Conservation (phyloP, 768 basidiomycete genomes). For the Panaeolus cyanescens region DNA sequence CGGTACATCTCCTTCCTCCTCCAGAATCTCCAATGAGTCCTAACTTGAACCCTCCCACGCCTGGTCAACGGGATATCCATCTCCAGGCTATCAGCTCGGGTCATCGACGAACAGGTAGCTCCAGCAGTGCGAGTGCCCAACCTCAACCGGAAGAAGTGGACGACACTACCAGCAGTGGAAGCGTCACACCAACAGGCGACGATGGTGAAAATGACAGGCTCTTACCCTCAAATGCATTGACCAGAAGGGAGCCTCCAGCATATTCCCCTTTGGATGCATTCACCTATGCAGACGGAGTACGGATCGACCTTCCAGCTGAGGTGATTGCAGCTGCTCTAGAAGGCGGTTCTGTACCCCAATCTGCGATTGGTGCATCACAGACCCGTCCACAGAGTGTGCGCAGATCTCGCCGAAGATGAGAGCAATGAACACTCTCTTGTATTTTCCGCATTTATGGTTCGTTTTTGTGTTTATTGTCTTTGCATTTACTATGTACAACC, state of each 20-base stretch:
- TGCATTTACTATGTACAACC: not conserved
- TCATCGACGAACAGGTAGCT: constrained; percentile 41
- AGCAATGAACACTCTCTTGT: not conserved
- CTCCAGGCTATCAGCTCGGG: constrained; percentile 59
- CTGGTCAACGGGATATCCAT: constrained; percentile 80
- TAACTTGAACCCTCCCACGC: constrained; percentile 81
- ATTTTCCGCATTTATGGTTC: not conserved
- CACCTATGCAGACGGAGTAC: constrained; percentile 85
- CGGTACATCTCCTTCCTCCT: constrained; percentile 73
- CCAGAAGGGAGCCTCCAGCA: constrained; percentile 75
- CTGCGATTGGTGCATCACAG: constrained; percentile 42
- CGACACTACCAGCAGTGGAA: constrained; percentile 24
- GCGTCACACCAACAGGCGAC: constrained; percentile 8
- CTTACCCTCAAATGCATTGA: constrained; percentile 31
- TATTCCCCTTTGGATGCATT: constrained; percentile 91
- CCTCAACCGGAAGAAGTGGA: constrained; percentile 2
- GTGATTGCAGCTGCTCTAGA: constrained; percentile 89
- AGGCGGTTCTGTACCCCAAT: constrained; percentile 63
- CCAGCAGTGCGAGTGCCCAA: constrained; percentile 6
- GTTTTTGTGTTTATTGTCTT: not conserved
- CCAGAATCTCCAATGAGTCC: constrained; percentile 80
- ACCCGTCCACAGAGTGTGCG: not conserved
- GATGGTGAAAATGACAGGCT: constrained; percentile 31
- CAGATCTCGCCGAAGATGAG: not conserved
- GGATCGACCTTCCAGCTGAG: constrained; percentile 90